These are phyloP conservation scores for Acanthamoeba comandoni DNA, from an alignment of 208 protist genomes.

Conservation along the genomic window DNA sequence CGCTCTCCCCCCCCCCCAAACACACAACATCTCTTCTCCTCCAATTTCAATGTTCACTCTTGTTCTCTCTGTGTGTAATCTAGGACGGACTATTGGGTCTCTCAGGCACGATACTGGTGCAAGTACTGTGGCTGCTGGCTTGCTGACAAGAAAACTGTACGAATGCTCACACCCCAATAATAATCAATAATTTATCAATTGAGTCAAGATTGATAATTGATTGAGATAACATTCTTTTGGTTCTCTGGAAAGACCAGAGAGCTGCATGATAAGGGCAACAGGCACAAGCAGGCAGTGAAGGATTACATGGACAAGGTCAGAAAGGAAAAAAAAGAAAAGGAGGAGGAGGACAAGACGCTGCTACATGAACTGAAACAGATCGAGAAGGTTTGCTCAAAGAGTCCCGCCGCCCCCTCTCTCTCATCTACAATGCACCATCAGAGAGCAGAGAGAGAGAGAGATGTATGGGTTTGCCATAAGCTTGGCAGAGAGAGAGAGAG, in stretches of 20 bases:
- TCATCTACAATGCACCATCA: too few relatives aligned
- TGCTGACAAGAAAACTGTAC: conserved; percentile 41
- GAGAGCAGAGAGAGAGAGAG: too few relatives aligned
- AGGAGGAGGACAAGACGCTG: not conserved
- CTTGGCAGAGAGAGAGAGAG: too few relatives aligned
- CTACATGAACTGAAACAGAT: conserved; percentile 32
- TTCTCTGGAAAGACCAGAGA: conserved; percentile 23
- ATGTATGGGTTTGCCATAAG: too few relatives aligned
- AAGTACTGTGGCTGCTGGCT: conserved; percentile 63
- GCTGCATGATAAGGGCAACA: conserved; percentile 15
- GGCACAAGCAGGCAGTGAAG: conserved; percentile 44
- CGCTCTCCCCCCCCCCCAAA: too few relatives aligned
- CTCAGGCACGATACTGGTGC: conserved; percentile 46
- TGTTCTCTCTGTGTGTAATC: too few relatives aligned
- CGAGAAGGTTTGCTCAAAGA: too few relatives aligned
- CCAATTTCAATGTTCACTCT: too few relatives aligned
- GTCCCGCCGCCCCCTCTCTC: too few relatives aligned
- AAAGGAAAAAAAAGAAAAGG: conserved; percentile 7
- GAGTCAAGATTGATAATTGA: not conserved
- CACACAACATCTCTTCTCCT: too few relatives aligned
- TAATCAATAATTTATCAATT: not conserved
- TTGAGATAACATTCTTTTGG: not conserved
- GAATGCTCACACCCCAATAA: not conserved
- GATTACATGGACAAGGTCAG: conserved; percentile 37
- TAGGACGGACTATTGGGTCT: conserved; percentile 60